A percentile compares a stretch with the other conserved stretches of the same genome.
phyloP scores from a whole-genome alignment of 257 asterid species.

The Haberlea rhodopensis region DNA sequence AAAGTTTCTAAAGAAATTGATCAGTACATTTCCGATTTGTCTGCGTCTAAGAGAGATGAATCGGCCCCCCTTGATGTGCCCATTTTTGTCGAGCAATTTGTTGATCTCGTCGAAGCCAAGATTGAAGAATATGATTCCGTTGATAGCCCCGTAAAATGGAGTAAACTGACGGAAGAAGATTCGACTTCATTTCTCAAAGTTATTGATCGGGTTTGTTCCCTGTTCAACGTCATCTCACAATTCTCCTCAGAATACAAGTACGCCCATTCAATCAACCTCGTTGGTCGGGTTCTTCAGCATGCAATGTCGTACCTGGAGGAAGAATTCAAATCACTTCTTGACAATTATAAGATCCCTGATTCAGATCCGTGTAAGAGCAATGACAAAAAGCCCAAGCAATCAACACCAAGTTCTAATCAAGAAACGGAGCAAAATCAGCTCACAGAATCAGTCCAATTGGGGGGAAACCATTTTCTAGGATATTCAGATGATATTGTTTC shows the following conservation, averaged over 20 bases:
- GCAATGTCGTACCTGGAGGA: slow-evolving; percentile 74
- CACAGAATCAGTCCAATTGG: slow-evolving; percentile 26
- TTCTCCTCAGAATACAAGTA: slow-evolving; percentile 53
- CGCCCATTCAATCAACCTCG: slow-evolving; percentile 55
- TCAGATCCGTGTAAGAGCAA: slow-evolving; percentile 18
- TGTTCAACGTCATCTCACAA: slow-evolving; percentile 32
- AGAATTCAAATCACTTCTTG: slow-evolving; percentile 58
- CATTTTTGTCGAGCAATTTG: slow-evolving; percentile 59
- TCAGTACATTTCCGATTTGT: slow-evolving; percentile 48
- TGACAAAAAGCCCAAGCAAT: slow-evolving; percentile 26
- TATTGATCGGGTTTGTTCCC: slow-evolving; percentile 41
- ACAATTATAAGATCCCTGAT: slow-evolving; percentile 40
- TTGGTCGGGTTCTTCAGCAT: slow-evolving; percentile 61
- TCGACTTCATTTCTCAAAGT: slow-evolving; percentile 44
- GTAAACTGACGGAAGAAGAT: slow-evolving; percentile 42
- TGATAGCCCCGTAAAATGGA: slow-evolving; percentile 50
- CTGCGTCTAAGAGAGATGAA: slow-evolving; percentile 20
- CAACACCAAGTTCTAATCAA: slow-evolving; percentile 18
- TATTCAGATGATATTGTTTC: slow-evolving; percentile 45
- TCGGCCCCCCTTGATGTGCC: slow-evolving; percentile 50
- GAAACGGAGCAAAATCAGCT: slow-evolving; percentile 30
- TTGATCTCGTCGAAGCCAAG: slow-evolving; percentile 60
- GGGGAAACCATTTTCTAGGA: slow-evolving; percentile 36
- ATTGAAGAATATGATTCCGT: slow-evolving; percentile 46
- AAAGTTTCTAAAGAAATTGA: slow-evolving; percentile 60